These are phyloP conservation scores for Phaffia tasmanica DNA, from an alignment of 768 basidiomycete species.

Conservation along the genomic window DNA sequence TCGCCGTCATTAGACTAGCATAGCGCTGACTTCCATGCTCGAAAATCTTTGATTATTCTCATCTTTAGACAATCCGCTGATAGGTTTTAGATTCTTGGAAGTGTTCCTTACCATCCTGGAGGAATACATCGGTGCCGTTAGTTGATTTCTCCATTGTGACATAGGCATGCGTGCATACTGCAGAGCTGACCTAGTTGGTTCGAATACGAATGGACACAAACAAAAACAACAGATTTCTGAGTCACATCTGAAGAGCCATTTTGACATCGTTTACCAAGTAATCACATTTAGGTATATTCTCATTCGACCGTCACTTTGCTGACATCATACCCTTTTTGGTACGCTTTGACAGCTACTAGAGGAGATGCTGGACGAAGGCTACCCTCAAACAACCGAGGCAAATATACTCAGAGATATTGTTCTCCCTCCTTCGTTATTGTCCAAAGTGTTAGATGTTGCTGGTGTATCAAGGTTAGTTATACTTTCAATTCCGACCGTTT, in stretches of 20 bases:
- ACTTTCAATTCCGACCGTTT: neutral
- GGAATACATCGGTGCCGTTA: slow-evolving; percentile 71
- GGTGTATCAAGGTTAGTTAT: slow-evolving; percentile 43
- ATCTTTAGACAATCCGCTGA: slow-evolving; percentile 65
- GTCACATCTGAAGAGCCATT: slow-evolving; percentile 72
- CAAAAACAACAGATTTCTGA: slow-evolving; percentile 47
- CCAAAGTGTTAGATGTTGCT: slow-evolving; percentile 51
- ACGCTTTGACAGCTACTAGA: slow-evolving; percentile 57
- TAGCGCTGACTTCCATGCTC: neutral
- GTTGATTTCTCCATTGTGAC: neutral
- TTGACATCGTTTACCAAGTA: slow-evolving; percentile 90
- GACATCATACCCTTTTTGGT: neutral
- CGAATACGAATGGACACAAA: neutral
- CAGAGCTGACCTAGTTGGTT: neutral
- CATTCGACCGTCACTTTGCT: neutral
- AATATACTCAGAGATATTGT: slow-evolving; percentile 89
- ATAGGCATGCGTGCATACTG: too few relatives aligned
- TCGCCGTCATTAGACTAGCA: too few relatives aligned
- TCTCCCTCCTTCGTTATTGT: slow-evolving; percentile 73
- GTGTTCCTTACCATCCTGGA: slow-evolving; percentile 69
- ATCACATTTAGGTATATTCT: slow-evolving; percentile 26
- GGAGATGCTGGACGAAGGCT: slow-evolving; percentile 86
- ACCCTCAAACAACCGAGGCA: slow-evolving; percentile 79
- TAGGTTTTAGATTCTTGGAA: slow-evolving; percentile 78
- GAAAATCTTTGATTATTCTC: neutral